A percentile compares a stretch with the other conserved stretches of the same genome.
These are phyloP conservation scores for Ogataea siamensis DNA, from an alignment of 805 yeast genomes.

Conservation along the genomic window DNA sequence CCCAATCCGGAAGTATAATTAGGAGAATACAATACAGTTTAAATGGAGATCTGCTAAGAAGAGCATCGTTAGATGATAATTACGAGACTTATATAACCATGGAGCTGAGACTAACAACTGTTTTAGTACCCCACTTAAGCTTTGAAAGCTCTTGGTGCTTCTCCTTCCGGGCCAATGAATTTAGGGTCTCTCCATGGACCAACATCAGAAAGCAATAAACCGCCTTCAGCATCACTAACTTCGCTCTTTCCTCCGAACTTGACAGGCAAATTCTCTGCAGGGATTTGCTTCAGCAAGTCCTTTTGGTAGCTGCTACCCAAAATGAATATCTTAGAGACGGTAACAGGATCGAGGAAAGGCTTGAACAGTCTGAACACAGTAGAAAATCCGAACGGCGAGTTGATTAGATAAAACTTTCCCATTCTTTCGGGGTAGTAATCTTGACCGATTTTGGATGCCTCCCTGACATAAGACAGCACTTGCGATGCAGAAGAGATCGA, in stretches of 20 bases:
- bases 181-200: slow-evolving; percentile 97
- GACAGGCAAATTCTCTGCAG: slow-evolving; percentile 85
- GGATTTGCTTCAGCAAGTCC: slow-evolving; percentile 88
- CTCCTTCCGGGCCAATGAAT: slow-evolving; percentile 93
- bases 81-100: not conserved
- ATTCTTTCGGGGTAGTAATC: slow-evolving; percentile 98
- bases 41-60: not conserved
- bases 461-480: slow-evolving; percentile 84
- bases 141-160: slow-evolving; percentile 66
- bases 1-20: slow-evolving; percentile 4
- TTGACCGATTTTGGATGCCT: slow-evolving; percentile 93
- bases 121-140: no score
- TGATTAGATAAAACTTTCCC: slow-evolving; percentile 95
- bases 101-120: no score
- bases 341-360: slow-evolving; percentile 95
- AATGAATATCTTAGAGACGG: slow-evolving; percentile 91
- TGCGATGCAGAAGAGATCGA: slow-evolving; percentile 80
- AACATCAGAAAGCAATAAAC: slow-evolving; percentile 80
- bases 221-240: slow-evolving; percentile 67
- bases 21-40: not conserved
- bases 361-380: slow-evolving; percentile 89
- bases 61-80: slow-evolving; percentile 1
- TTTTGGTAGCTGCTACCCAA: slow-evolving; percentile 74
- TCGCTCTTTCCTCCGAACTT: slow-evolving; percentile 86
- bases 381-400: slow-evolving; percentile 96